phyloP scores from a whole-genome alignment of 2,329 filamentous ascomycete species.

The Penicillium sp. region DNA sequence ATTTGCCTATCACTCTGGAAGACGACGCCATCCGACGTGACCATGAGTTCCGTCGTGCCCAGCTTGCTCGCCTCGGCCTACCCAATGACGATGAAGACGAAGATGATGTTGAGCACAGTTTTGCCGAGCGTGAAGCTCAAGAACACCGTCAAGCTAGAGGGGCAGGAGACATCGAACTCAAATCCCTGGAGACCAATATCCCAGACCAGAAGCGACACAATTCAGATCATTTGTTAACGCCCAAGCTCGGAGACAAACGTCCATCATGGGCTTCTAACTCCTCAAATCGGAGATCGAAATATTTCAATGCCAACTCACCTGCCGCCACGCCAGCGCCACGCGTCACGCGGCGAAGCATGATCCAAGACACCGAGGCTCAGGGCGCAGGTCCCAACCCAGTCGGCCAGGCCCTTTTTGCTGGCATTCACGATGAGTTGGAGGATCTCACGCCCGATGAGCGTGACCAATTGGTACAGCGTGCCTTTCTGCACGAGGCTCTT shows the following conservation, averaged over 20 bases:
- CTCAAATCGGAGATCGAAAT: slow-evolving; percentile 40
- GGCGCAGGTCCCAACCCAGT: slow-evolving; percentile 54
- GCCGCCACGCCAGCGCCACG: slow-evolving; percentile 32
- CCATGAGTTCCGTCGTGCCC: slow-evolving; percentile 76
- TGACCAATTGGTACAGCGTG: slow-evolving; percentile 76
- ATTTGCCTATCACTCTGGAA: slow-evolving; percentile 90
- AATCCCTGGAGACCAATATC: slow-evolving; percentile 33
- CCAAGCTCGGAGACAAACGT: slow-evolving; percentile 28
- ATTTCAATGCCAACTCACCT: slow-evolving; percentile 38
- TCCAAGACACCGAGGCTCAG: slow-evolving; percentile 66
- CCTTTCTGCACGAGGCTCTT: slow-evolving; percentile 86
- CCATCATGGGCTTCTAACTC: slow-evolving; percentile 46
- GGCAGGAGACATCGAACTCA: slow-evolving; percentile 50
- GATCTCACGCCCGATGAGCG: slow-evolving; percentile 87
- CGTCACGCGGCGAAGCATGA: slow-evolving; percentile 36
- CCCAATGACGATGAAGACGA: slow-evolving; percentile 52
- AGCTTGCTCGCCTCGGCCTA: slow-evolving; percentile 66
- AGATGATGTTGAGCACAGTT: slow-evolving; percentile 43
- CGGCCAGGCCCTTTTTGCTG: slow-evolving; percentile 77
- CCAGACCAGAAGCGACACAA: slow-evolving; percentile 17
- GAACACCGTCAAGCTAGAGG: slow-evolving; percentile 38
- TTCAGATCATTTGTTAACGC: slow-evolving; percentile 13
- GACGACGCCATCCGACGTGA: slow-evolving; percentile 92
- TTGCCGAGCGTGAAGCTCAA: slow-evolving; percentile 45
- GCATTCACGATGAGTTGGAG: slow-evolving; percentile 88